Conservation (phyloP, 345 rosid genomes). For the Populus tremula region DNA sequence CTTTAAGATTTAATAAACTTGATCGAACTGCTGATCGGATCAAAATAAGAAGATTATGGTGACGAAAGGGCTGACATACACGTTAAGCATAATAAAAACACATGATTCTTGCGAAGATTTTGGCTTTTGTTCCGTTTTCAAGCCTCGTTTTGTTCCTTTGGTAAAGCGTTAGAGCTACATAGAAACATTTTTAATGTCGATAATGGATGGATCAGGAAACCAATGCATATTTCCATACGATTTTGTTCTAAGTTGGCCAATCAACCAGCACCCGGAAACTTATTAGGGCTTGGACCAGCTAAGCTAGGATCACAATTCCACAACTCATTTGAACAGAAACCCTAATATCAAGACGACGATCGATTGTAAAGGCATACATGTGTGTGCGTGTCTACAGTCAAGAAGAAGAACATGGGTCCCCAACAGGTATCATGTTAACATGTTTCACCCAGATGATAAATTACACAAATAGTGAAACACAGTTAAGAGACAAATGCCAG, state of each 20-base stretch:
- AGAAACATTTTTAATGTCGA: slow-evolving; percentile 25
- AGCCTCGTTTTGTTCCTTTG: slow-evolving; percentile 7
- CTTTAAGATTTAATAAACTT: slow-evolving; percentile 11
- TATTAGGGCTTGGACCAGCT: slow-evolving; percentile 27
- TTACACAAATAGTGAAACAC: slow-evolving; percentile 24
- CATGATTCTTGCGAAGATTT: slow-evolving; percentile 45
- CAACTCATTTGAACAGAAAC: slow-evolving; percentile 18
- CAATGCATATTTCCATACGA: slow-evolving; percentile 1
- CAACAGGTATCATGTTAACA: slow-evolving; percentile 35
- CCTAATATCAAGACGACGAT: slow-evolving; percentile 27
- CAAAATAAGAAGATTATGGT: slow-evolving; percentile 10
- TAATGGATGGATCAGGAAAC: slow-evolving; percentile 26
- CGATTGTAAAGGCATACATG: background rate
- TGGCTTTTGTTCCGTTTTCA: slow-evolving; percentile 45
- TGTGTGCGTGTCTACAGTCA: background rate
- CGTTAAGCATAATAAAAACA: slow-evolving; percentile 23
- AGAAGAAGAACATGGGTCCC: slow-evolving; percentile 31
- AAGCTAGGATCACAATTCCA: slow-evolving; percentile 31
- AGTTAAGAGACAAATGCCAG: slow-evolving; percentile 45
- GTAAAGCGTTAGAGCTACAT: slow-evolving; percentile 2
- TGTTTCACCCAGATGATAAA: slow-evolving; percentile 30
- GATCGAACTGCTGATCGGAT: slow-evolving; percentile 22
- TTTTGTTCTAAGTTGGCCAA: slow-evolving; percentile 29
- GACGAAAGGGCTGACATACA: slow-evolving; percentile 28
- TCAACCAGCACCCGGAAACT: background rate